Base-by-base conservation (phyloP, 176 grass and related monocot genomes). In the Lolium multiflorum region DNA sequence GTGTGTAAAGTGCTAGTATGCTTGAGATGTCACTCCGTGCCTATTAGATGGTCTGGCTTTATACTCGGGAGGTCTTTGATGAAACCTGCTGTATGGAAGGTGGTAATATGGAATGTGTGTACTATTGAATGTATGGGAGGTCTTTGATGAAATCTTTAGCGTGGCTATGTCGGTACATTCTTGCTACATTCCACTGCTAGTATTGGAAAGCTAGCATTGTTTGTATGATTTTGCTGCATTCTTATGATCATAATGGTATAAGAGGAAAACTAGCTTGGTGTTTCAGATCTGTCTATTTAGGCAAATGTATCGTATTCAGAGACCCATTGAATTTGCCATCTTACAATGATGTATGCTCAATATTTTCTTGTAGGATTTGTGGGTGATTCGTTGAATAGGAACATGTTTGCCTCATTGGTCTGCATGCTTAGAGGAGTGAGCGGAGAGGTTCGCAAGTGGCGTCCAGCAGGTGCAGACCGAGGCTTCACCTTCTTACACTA, bases 401-500 rank as follows among this genome's bases (percentile, higher is more conserved):
- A 98, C 69, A 98, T 98, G 97, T 98, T 92, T 83, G 84, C 67
- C 4, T 96, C 94, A 8, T 88, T 98, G 71, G 76, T 98, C 39
- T 98, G 94, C 82, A 98, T 98, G 92, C 94, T 98, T 55, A 92
- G 79, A 77, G 86, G 81, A 81, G 92, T 51, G 11, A 91, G 80
- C 57, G 76, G 79, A 16, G 90, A 91, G 26, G 90, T 98, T 71
- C 93, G 28, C 60, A 98, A 98, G 75, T 98, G 97, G 92, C 91
- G 92, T 47, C 92, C 97, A 31, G 94, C 84, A 11, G 90, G 92
- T 18, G 94, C 97, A 22, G 97, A 98, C 83, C 85, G 87, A 12
- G 97, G 94, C 58, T 92, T 98, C 92, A 98, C 92, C 51, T 98
- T 98, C 60, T n/a, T 94, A 44, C 63, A n/a, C 13, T 98, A 98